A percentile compares a stretch with the other conserved stretches of the same genome.
phyloP scores from a whole-genome alignment of 1,284 basidiomycete genomes.

The Spongispora temasekensis region DNA sequence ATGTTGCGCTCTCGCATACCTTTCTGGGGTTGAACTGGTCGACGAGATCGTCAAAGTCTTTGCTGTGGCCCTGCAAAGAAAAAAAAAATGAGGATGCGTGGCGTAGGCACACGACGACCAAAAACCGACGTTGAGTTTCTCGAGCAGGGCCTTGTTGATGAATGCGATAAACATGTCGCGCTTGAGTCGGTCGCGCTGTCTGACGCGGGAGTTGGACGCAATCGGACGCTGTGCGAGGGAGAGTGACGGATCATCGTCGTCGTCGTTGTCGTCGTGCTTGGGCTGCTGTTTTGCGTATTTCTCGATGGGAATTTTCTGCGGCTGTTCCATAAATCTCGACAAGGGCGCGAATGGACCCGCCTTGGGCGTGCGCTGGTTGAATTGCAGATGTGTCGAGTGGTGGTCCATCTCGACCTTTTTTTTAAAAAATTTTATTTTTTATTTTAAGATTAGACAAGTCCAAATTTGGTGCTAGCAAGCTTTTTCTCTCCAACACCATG shows the following conservation, averaged over 20 bases:
- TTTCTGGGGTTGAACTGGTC: slow-evolving; percentile 67
- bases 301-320: slow-evolving; percentile 44
- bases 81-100: slow-evolving; percentile 19
- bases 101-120: slow-evolving; percentile 7
- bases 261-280: slow-evolving; percentile 31
- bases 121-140: slow-evolving; percentile 67
- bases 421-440: slow-evolving; percentile 2
- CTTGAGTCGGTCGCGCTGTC: slow-evolving; percentile 70
- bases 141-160: slow-evolving; percentile 78
- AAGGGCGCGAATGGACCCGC: slow-evolving; percentile 54
- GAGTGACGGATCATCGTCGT: slow-evolving; percentile 25
- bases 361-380: slow-evolving; percentile 68
- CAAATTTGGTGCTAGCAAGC: slow-evolving; percentile 16
- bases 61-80: slow-evolving; percentile 55
- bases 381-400: slow-evolving; percentile 71
- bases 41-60: slow-evolving; percentile 70
- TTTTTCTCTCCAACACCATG: slow-evolving; percentile 34
- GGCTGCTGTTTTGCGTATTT: slow-evolving; percentile 44
- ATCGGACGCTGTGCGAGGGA: slow-evolving; percentile 58
- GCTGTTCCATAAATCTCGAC: slow-evolving; percentile 48
- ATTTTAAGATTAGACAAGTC: slow-evolving; percentile 8
- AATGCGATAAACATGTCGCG: slow-evolving; percentile 86
- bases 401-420: slow-evolving; percentile 71
- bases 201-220: slow-evolving; percentile 75
- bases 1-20: slow-evolving; percentile 37